These are phyloP conservation scores for Yamadazyma phyllophila DNA, from an alignment of 805 yeast species.

Conservation along the genomic window DNA sequence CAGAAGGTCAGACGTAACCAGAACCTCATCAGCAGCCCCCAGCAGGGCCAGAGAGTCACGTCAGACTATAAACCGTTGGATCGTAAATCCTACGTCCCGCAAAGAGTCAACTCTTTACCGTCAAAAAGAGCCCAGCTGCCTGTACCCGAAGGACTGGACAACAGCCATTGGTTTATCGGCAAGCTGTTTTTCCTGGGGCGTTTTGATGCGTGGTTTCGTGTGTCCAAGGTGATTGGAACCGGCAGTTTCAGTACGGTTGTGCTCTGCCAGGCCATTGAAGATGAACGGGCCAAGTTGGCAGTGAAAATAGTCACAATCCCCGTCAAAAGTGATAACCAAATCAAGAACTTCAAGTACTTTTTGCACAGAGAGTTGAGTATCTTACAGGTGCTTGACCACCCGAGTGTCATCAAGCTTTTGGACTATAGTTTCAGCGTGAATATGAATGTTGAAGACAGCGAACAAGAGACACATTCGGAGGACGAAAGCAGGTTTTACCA, in stretches of 20 bases:
- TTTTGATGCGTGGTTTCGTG: slow-evolving; percentile 10
- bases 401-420: slow-evolving; percentile 62
- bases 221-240: slow-evolving; percentile 46
- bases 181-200: slow-evolving; percentile 1
- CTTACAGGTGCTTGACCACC: slow-evolving; percentile 54
- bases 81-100: slow-evolving; percentile 13
- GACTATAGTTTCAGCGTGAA: slow-evolving; percentile 44
- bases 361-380: slow-evolving; percentile 67
- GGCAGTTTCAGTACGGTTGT: slow-evolving; percentile 72
- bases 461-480: slow-evolving; percentile 8
- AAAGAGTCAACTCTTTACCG: slow-evolving; percentile 1
- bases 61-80: slow-evolving; percentile 39
- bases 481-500: slow-evolving; percentile 18
- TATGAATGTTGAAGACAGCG: slow-evolving; percentile 12
- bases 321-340: slow-evolving; percentile 19
- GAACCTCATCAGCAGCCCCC: too few species aligned
- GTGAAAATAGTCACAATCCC: slow-evolving; percentile 61
- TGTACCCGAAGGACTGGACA: neutral
- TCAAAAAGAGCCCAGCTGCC: neutral
- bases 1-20: slow-evolving; percentile 3
- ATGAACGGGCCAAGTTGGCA: slow-evolving; percentile 47
- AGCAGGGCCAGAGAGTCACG: slow-evolving; percentile 5
- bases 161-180: neutral
- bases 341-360: slow-evolving; percentile 33
- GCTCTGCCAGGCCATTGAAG: slow-evolving; percentile 36